These are phyloP conservation scores for Solanum lignicaule DNA, from an alignment of 257 asterid genomes.

Conservation along the genomic window DNA sequence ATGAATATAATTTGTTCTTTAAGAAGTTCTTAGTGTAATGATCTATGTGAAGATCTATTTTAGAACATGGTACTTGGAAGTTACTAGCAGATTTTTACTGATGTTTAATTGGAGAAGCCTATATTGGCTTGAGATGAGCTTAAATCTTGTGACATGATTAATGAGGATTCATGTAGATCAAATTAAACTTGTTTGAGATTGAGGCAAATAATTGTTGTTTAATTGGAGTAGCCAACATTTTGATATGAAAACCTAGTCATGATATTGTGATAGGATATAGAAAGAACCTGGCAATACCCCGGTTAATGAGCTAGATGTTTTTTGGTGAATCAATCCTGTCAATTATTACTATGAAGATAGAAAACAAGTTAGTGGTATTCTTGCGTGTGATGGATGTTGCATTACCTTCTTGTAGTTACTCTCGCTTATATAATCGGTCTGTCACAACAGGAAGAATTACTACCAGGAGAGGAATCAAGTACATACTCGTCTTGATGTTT, in stretches of 20 bases:
- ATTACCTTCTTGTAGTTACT: background rate
- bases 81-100: background rate
- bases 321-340: background rate
- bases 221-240: background rate
- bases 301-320: background rate
- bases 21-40: background rate
- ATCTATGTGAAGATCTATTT: background rate
- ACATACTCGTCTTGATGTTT: conserved; percentile 60
- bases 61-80: background rate
- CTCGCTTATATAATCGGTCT: background rate
- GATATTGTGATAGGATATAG: background rate
- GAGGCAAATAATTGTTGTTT: background rate
- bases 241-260: background rate
- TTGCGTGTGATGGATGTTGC: background rate
- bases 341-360: background rate
- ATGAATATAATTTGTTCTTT: background rate
- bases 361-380: background rate
- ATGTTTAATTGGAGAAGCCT: background rate
- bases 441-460: conserved; percentile 55
- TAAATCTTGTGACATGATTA: background rate
- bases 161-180: background rate
- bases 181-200: background rate
- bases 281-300: background rate
- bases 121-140: background rate
- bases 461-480: conserved; percentile 77